These are phyloP conservation scores for Coemansia sp. DNA, from an alignment of 192 early-diverging fungal genomes.

Conservation along the genomic window DNA sequence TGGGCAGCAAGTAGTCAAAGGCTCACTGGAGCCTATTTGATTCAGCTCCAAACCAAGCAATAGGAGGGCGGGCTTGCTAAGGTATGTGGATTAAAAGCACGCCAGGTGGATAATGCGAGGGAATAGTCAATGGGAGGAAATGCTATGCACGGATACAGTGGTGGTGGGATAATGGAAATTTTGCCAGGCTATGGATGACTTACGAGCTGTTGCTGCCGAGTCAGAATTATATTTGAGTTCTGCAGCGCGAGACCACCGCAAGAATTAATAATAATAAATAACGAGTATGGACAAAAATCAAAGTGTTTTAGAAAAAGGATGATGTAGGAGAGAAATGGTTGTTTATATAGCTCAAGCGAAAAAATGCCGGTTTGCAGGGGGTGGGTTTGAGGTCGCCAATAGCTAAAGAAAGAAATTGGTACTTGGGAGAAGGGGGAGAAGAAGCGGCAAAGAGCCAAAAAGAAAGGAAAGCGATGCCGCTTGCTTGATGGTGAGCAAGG, in stretches of 20 bases:
- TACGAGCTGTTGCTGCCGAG: not conserved
- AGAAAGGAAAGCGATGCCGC: not conserved
- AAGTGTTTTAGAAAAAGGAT: not conserved
- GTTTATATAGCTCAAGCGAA: not conserved
- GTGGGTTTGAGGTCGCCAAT: not conserved
- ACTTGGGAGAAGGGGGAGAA: not conserved
- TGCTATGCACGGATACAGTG: not conserved
- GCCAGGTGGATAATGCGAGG: not conserved
- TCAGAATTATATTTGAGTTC: not conserved
- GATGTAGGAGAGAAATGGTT: not conserved
- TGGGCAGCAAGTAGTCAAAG: not conserved
- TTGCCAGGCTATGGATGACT: not conserved
- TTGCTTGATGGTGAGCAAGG: not conserved
- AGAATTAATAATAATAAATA: not conserved
- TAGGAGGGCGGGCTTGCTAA: not conserved
- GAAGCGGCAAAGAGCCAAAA: not conserved
- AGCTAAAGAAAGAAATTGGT: not conserved
- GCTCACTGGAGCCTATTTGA: not conserved
- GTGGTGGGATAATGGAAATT: not conserved
- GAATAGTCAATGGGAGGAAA: not conserved
- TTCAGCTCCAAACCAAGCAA: not conserved
- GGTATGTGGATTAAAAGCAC: not conserved
- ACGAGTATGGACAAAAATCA: not conserved
- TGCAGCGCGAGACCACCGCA: not conserved
- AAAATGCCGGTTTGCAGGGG: not conserved